Conservation (phyloP, 352 stramenopile genomes). For the Pythium rishiriense region DNA sequence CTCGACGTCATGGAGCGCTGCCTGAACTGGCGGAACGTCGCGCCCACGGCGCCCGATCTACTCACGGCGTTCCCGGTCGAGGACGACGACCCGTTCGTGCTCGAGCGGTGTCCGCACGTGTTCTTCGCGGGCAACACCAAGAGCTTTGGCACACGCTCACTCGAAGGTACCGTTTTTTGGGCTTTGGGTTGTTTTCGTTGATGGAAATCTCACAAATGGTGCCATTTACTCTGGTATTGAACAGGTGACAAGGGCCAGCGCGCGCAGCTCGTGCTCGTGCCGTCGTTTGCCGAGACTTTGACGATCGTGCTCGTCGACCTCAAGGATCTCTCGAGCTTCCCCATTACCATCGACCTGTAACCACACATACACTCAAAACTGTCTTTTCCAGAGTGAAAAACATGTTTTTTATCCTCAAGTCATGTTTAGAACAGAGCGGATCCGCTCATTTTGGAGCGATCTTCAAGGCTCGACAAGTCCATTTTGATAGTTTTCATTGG, state of each 20-base stretch:
- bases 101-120: conserved; percentile 86
- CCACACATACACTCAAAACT: background rate
- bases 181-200: background rate
- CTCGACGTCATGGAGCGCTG: conserved; percentile 69
- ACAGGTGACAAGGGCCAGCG: conserved; percentile 40
- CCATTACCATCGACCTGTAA: conserved; percentile 48
- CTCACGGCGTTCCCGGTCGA: conserved; percentile 90
- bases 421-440: too few species aligned
- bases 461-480: background rate
- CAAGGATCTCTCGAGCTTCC: conserved; percentile 70
- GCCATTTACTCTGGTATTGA: conserved; percentile 2
- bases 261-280: conserved; percentile 89
- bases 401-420: too few species aligned
- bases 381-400: background rate
- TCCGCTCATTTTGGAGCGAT: conserved; percentile 1
- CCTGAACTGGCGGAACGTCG: conserved; percentile 90
- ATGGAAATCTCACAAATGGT: background rate
- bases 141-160: conserved; percentile 76
- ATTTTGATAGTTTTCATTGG: background rate
- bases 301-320: conserved; percentile 93
- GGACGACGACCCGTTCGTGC: conserved; percentile 91
- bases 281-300: conserved; percentile 87
- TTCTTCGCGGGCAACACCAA: conserved; percentile 93
- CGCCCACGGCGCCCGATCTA: conserved; percentile 93
- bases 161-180: conserved; percentile 37